A percentile compares a stretch with the other conserved stretches of the same genome.
Conservation (phyloP, 116 monocot genomes). For the Zostera marina region DNA sequence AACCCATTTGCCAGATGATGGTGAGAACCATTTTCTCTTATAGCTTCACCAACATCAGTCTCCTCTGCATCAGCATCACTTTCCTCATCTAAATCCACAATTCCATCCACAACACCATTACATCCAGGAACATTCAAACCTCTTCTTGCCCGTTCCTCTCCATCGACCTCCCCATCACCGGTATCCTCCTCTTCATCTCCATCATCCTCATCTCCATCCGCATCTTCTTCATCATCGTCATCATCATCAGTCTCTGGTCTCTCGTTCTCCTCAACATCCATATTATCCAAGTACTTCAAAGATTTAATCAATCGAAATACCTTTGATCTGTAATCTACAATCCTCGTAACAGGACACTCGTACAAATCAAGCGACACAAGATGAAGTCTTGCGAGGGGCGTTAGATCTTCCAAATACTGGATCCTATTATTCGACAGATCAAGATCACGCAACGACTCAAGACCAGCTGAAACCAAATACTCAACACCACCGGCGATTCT, state of each 20-base stretch:
- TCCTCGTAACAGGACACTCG: constrained; percentile 81
- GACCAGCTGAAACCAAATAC: constrained; percentile 69
- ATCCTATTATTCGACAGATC: constrained; percentile 92
- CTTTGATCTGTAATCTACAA: constrained; percentile 62
- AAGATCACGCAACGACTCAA: constrained; percentile 77
- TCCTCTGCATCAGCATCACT: constrained; percentile 75
- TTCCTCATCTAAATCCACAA: constrained; percentile 49
- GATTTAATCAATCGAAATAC: constrained; percentile 75
- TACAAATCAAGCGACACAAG: constrained; percentile 87
- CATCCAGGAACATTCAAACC: constrained; percentile 16
- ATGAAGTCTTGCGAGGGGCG: constrained; percentile 48
- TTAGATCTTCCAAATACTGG: constrained; percentile 66
- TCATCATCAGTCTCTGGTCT: constrained; percentile 81
- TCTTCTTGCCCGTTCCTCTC: constrained; percentile 32
- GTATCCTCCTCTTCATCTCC: constrained; percentile 57
- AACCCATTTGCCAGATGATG: constrained; percentile 41
- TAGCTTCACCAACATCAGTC: constrained; percentile 13
- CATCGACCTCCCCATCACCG: constrained; percentile 73
- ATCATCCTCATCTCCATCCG: constrained; percentile 69
- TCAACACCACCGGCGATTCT: constrained; percentile 83
- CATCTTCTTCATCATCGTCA: constrained; percentile 79
- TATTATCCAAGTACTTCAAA: constrained; percentile 80
- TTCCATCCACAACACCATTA: constrained; percentile 11
- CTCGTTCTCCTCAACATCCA: constrained; percentile 88
- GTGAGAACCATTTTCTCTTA: constrained; percentile 11